These are phyloP conservation scores for Solanum medicagineum DNA, from an alignment of 257 asterid species.

Conservation along the genomic window DNA sequence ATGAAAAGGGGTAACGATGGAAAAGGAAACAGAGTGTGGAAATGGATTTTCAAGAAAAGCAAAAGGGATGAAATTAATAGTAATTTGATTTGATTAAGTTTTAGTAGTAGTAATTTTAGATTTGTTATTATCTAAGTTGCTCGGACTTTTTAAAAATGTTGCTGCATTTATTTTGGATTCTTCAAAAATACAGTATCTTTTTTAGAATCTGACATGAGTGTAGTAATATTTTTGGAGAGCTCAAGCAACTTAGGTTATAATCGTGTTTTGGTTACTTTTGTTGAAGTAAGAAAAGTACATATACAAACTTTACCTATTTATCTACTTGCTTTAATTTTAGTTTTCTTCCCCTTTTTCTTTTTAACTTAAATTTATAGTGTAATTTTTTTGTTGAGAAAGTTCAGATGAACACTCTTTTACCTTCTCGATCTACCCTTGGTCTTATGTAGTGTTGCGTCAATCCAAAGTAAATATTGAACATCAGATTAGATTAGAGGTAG, in stretches of 20 bases:
- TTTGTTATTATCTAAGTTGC: not conserved
- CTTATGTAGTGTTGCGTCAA: too few relatives aligned
- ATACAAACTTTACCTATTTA: not conserved
- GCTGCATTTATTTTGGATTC: accelerated
- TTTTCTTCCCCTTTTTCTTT: not conserved
- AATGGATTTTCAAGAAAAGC: constrained; percentile 63
- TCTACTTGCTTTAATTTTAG: not conserved
- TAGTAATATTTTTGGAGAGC: too few relatives aligned
- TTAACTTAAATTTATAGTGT: too few relatives aligned
- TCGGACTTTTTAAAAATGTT: too few relatives aligned
- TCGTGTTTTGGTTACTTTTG: not conserved
- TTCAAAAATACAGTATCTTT: too few relatives aligned
- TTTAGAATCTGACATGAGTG: not conserved
- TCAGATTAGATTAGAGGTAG: not conserved
- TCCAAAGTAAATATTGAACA: not conserved
- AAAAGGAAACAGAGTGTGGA: constrained; percentile 53
- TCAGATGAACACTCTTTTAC: too few relatives aligned
- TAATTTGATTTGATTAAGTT: not conserved
- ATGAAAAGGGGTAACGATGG: constrained; percentile 25
- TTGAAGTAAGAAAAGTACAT: not conserved
- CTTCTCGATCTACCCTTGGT: too few relatives aligned
- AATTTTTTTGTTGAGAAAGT: too few relatives aligned
- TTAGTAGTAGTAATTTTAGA: not conserved
- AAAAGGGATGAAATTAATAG: constrained; percentile 17
- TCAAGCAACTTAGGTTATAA: too few relatives aligned